A percentile compares a stretch with the other conserved stretches of the same genome.
Conservation (phyloP, 441 rosid species). For the Eruca vesicaria region DNA sequence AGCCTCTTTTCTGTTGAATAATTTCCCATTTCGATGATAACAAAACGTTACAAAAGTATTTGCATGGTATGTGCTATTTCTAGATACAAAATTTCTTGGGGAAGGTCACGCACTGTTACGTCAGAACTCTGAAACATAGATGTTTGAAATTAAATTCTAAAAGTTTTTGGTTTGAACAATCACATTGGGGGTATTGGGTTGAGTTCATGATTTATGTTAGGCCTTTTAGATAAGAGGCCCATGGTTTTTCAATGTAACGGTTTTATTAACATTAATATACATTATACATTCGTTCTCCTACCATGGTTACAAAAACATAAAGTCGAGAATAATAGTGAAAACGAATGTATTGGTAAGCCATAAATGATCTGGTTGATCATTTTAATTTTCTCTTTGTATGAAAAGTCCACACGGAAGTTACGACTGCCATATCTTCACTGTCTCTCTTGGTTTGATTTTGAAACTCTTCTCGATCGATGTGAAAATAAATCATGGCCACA, state of each 20-base stretch:
- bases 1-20: not conserved
- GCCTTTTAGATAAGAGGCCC: conserved; percentile 9
- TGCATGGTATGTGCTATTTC: not conserved
- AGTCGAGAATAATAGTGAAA: conserved; percentile 13
- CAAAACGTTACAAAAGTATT: not conserved
- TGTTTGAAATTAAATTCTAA: not conserved
- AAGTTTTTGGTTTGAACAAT: not conserved
- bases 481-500: conserved; percentile 6
- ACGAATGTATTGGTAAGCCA: conserved; percentile 24
- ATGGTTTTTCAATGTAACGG: not conserved
- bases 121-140: not conserved
- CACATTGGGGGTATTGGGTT: not conserved
- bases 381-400: conserved; percentile 8
- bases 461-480: conserved; percentile 17
- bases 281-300: conserved; percentile 12
- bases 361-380: conserved; percentile 32
- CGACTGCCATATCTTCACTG: not conserved
- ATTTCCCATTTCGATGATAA: not conserved
- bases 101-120: not conserved
- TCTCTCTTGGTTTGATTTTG: conserved; percentile 16
- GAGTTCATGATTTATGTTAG: not conserved
- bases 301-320: not conserved
- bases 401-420: conserved; percentile 30
- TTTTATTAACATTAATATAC: conserved; percentile 6
- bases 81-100: not conserved